These are phyloP conservation scores for Dothideomycetes sp. DNA, from an alignment of 2,329 filamentous ascomycete genomes.

Conservation along the genomic window DNA sequence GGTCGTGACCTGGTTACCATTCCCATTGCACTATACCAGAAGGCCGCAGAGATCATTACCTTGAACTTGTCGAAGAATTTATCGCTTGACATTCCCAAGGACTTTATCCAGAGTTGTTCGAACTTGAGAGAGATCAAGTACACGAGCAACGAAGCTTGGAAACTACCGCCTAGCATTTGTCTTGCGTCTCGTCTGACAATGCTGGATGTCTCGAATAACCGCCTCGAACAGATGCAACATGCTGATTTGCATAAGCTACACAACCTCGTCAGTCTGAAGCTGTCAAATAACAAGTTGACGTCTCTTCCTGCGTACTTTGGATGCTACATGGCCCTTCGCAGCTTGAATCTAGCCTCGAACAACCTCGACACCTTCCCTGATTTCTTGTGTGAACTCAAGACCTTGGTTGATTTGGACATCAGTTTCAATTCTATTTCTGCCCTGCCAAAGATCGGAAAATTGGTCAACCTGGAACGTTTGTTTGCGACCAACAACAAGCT, in stretches of 20 bases:
- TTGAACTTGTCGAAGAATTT: conserved; percentile 89
- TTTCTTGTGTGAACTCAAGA: conserved; percentile 73
- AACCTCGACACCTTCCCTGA: conserved; percentile 75
- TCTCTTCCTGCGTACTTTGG: conserved; percentile 74
- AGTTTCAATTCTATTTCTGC: conserved; percentile 87
- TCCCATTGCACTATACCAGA: conserved; percentile 86
- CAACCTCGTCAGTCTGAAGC: conserved; percentile 75
- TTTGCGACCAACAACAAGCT: conserved; percentile 95
- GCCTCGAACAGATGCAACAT: conserved; percentile 76
- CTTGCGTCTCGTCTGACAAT: conserved; percentile 74
- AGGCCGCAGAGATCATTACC: conserved; percentile 84
- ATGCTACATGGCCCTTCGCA: conserved; percentile 67
- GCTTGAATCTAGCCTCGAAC: conserved; percentile 88
- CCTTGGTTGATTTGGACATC: conserved; percentile 83
- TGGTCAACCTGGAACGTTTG: conserved; percentile 75
- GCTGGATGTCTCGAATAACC: conserved; percentile 91
- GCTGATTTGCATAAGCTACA: conserved; percentile 68
- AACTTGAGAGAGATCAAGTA: conserved; percentile 93
- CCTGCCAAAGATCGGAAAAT: conserved; percentile 69
- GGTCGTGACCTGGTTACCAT: conserved; percentile 89
- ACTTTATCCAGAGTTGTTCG: conserved; percentile 90
- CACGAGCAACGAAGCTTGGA: conserved; percentile 84
- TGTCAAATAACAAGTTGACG: conserved; percentile 86
- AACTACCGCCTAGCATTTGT: conserved; percentile 73
- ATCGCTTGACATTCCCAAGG: conserved; percentile 83